phyloP scores from a whole-genome alignment of 768 basidiomycete genomes.

The Cubamyces lactineus region DNA sequence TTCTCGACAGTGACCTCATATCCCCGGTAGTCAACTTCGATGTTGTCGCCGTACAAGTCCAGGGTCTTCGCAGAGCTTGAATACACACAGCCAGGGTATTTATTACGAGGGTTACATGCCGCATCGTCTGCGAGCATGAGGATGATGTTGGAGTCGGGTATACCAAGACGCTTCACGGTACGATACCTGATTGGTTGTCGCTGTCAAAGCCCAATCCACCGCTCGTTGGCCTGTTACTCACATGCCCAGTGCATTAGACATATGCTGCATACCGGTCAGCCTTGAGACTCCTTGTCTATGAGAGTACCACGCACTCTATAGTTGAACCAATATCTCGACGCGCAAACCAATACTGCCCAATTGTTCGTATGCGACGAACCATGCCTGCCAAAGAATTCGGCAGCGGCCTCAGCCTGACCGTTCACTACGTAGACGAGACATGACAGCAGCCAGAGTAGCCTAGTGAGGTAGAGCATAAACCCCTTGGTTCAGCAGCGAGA shows the following conservation, averaged over 20 bases:
- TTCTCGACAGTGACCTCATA: conserved; percentile 99
- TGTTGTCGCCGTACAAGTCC: conserved; percentile 94
- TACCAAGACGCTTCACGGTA: conserved; percentile 95
- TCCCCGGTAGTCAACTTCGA: conserved; percentile 97
- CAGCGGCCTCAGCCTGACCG: conserved; percentile 10
- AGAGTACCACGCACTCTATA: conserved; percentile 70
- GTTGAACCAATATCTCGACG: conserved; percentile 98
- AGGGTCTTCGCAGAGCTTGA: conserved; percentile 80
- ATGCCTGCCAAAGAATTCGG: conserved; percentile 18
- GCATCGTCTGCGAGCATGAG: conserved; percentile 98
- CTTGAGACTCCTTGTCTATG: background rate
- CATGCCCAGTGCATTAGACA: conserved; percentile 99
- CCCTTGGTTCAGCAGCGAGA: background rate
- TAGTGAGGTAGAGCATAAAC: background rate
- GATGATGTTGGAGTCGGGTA: conserved; percentile 98
- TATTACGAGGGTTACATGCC: conserved; percentile 91
- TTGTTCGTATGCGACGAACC: conserved; percentile 81
- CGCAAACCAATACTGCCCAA: conserved; percentile 96
- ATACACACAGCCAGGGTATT: conserved; percentile 90
- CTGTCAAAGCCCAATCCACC: background rate
- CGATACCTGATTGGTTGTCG: conserved; percentile 70
- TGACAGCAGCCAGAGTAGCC: background rate
- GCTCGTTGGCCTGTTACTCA: conserved; percentile 38
- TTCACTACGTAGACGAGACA: background rate
- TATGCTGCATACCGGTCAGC: conserved; percentile 62